Evolutionary conservation across 176 grass and related monocot species (phyloP).

Genomic region (Typha latifolia): DNA sequence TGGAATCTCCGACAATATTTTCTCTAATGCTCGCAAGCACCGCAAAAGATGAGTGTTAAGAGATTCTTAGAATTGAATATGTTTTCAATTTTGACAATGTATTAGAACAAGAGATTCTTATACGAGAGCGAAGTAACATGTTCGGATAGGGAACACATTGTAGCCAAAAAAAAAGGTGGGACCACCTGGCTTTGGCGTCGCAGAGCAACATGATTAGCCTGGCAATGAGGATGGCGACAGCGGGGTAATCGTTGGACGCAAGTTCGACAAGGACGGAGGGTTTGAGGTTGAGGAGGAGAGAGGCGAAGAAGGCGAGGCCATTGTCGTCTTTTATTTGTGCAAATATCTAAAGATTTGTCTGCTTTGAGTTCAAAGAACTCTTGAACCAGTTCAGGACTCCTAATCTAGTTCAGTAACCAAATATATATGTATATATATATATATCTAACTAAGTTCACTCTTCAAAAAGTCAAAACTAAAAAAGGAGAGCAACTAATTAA

Average conservation of each 20-base stretch:
- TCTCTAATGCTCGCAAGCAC: constrained; percentile 45
- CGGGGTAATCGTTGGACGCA: background rate
- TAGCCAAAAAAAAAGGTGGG: background rate
- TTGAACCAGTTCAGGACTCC: no score
- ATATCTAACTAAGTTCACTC: no score
- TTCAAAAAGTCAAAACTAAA: no score
- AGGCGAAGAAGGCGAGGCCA: background rate
- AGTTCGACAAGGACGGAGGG: constrained; percentile 18
- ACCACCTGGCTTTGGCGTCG: constrained; percentile 21
- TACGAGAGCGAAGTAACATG: constrained; percentile 26
- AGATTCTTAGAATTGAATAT: background rate
- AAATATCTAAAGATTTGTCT: no score
- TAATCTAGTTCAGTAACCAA: no score
- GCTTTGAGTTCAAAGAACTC: no score
- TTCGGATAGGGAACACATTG: constrained; percentile 28
- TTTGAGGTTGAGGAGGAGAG: background rate
- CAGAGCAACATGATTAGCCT: constrained; percentile 29
- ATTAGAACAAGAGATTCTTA: background rate
- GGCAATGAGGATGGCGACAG: constrained; percentile 34
- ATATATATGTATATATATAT: no score
- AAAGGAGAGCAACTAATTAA: no score
- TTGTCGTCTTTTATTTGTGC: no score
- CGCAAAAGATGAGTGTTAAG: background rate
- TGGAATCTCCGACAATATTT: constrained; percentile 22
- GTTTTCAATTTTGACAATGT: no score